Evolutionary conservation across 2,329 filamentous ascomycete genomes (phyloP).

Genomic region (Orbilia quercus): DNA sequence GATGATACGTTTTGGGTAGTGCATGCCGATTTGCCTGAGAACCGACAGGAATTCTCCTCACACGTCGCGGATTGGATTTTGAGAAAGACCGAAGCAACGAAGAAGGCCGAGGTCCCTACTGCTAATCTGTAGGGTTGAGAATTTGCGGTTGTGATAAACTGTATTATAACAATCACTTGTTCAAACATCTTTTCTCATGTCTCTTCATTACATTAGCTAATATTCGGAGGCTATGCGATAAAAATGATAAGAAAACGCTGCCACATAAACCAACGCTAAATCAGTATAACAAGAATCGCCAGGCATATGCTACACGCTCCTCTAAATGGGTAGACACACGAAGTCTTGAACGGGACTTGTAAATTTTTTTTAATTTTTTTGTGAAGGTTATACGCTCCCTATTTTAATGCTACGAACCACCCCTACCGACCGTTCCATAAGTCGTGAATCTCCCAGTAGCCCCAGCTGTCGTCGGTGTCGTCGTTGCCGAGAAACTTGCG

Average conservation of each 20-base stretch:
- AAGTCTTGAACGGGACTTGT: no score
- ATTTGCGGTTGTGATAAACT: not conserved
- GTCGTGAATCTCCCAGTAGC: constrained; percentile 34
- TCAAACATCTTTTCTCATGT: constrained; percentile 17
- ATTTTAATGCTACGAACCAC: constrained; percentile 15
- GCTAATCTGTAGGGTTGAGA: constrained; percentile 38
- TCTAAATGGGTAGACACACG: no score
- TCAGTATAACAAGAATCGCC: constrained; percentile 1
- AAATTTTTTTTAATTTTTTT: no score
- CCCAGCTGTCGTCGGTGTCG: constrained; percentile 55
- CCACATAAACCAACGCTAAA: constrained; percentile 24
- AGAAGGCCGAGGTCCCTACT: constrained; percentile 47
- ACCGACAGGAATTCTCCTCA: constrained; percentile 64
- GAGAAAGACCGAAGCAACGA: constrained; percentile 61
- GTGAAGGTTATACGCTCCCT: no score
- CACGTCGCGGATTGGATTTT: constrained; percentile 77
- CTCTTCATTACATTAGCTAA: constrained; percentile 45
- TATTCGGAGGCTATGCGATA: constrained; percentile 26
- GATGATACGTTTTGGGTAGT: no score
- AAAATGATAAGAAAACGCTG: constrained; percentile 35
- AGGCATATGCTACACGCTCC: constrained; percentile 18
- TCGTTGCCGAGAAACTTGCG: constrained; percentile 33
- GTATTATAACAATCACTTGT: constrained; percentile 19
- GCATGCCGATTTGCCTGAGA: constrained; percentile 69
- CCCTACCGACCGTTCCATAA: constrained; percentile 29